Evolutionary conservation across 1,284 basidiomycete species (phyloP).

Genomic region (Cryptococcus sp.): DNA sequence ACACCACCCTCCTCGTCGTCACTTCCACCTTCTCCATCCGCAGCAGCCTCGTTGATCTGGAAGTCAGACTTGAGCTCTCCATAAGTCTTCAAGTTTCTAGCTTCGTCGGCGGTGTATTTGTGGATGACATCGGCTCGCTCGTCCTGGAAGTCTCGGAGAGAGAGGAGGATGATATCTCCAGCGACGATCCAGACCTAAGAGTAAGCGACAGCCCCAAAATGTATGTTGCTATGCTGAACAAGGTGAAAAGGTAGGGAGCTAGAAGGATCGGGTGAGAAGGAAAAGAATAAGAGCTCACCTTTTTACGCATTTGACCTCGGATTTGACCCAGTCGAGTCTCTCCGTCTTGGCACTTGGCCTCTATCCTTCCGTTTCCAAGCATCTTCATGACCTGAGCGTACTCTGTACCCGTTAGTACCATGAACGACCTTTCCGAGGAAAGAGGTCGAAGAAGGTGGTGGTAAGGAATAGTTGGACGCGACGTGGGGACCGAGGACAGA

Average conservation of each 20-base stretch:
- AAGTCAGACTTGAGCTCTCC: conserved; percentile 96
- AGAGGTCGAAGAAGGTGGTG: no score
- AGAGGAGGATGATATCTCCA: conserved; percentile 94
- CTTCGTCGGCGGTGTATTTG: conserved; percentile 93
- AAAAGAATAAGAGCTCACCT: conserved; percentile 56
- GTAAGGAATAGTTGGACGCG: neutral
- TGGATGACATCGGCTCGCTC: conserved; percentile 99
- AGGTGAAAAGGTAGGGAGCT: neutral
- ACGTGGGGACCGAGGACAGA: neutral
- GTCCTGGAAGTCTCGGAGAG: conserved; percentile 97
- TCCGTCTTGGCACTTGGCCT: conserved; percentile 97
- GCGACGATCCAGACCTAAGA: conserved; percentile 98
- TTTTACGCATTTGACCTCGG: conserved; percentile 98
- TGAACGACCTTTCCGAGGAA: no score
- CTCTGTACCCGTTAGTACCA: conserved; percentile 56
- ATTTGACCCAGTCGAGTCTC: conserved; percentile 98
- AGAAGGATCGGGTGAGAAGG: neutral
- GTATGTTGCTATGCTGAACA: no score
- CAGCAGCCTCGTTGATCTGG: conserved; percentile 94
- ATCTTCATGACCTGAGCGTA: conserved; percentile 99
- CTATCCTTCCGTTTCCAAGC: conserved; percentile 95
- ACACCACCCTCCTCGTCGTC: conserved; percentile 64
- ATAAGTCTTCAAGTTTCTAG: conserved; percentile 79
- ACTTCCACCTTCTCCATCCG: conserved; percentile 59
- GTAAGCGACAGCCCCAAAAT: no score